Evolutionary conservation across 208 protist genomes (phyloP).

Genomic region (Leishmania martiniquensis): DNA sequence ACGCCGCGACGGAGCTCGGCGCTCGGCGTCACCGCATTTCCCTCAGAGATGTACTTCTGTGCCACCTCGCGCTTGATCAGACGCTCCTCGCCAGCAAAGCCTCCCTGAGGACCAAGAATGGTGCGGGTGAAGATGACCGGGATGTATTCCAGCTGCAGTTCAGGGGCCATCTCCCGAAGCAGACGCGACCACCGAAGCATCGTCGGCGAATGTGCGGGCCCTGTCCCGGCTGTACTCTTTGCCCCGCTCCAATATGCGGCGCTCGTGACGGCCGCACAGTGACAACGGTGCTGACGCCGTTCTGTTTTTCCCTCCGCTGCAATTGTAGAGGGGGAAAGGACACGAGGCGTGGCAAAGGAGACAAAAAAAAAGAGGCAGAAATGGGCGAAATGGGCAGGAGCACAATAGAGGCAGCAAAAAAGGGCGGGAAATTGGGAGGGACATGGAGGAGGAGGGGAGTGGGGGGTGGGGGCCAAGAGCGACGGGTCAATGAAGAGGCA

Average conservation of each 20-base stretch:
- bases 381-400: not conserved
- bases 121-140: constrained; percentile 89
- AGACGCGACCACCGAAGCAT: constrained; percentile 80
- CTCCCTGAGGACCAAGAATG: constrained; percentile 87
- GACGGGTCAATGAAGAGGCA: not conserved
- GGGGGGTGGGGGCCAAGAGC: not conserved
- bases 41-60: constrained; percentile 78
- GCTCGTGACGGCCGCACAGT: not conserved
- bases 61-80: constrained; percentile 91
- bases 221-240: not conserved
- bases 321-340: not conserved
- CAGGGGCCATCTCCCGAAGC: constrained; percentile 82
- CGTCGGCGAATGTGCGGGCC: not conserved
- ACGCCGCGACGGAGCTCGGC: constrained; percentile 74
- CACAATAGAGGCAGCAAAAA: not conserved
- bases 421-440: not conserved
- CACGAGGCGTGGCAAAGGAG: no score
- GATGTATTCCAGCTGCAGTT: constrained; percentile 90
- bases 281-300: not conserved
- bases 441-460: no score
- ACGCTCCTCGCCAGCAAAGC: constrained; percentile 91
- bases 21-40: constrained; percentile 66
- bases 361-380: not conserved
- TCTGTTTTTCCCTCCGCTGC: not conserved
- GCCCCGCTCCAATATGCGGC: not conserved